These are phyloP conservation scores for Sonneratia caseolaris DNA, from an alignment of 345 rosid genomes.

Conservation along the genomic window DNA sequence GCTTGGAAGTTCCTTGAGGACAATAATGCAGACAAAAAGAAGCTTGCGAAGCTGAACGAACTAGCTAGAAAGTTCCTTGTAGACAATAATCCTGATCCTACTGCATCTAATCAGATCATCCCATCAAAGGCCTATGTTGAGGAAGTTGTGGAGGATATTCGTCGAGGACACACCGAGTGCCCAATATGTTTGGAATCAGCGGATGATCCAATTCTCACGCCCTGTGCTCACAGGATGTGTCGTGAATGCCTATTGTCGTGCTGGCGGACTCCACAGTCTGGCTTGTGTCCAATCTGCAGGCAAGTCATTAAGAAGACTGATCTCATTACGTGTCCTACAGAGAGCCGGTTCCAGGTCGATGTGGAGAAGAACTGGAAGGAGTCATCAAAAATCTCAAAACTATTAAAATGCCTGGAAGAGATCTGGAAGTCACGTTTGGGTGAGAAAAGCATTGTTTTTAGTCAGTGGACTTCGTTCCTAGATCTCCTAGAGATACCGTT, in stretches of 20 bases:
- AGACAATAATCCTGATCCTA: constrained; percentile 15
- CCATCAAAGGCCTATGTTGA: constrained; percentile 39
- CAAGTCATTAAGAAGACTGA: constrained; percentile 31
- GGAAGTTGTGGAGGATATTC: constrained; percentile 45
- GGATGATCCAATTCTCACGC: constrained; percentile 62
- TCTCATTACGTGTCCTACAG: constrained; percentile 48
- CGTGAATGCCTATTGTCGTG: constrained; percentile 56
- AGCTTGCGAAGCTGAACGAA: not conserved
- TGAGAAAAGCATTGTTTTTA: constrained; percentile 54
- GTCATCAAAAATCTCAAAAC: constrained; percentile 49
- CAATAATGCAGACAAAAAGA: constrained; percentile 12
- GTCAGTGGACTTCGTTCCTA: constrained; percentile 67
- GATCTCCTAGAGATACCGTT: constrained; percentile 55
- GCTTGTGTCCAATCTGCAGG: constrained; percentile 52
- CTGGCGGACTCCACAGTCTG: constrained; percentile 36
- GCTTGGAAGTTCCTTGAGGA: constrained; percentile 45
- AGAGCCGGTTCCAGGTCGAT: constrained; percentile 43
- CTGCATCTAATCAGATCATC: constrained; percentile 16
- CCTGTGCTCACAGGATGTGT: constrained; percentile 65
- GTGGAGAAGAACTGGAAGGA: constrained; percentile 55
- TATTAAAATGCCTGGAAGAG: constrained; percentile 41
- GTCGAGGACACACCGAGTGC: constrained; percentile 41
- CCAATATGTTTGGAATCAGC: constrained; percentile 60
- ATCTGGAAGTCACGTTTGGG: constrained; percentile 27
- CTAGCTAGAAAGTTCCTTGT: constrained; percentile 50